Evolutionary conservation across 1,139 yeast genomes (phyloP).

Genomic region (Magnusiomyces ingens): DNA sequence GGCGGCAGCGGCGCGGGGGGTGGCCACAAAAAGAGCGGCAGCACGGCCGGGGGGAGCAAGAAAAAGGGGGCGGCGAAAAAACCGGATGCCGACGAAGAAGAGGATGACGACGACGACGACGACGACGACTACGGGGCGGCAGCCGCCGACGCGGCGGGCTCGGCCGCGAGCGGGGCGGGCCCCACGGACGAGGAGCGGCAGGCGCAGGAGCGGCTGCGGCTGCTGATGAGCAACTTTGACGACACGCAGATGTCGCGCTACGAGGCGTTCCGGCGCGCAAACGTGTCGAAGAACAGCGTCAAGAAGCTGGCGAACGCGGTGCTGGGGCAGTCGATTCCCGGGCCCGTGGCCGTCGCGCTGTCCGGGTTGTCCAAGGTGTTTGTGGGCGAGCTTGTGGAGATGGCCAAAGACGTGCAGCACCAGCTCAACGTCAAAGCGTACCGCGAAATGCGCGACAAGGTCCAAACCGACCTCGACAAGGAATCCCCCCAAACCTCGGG

Average conservation of each 20-base stretch:
- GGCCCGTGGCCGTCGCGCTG: constrained; percentile 70
- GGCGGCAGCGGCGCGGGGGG: constrained; percentile 16
- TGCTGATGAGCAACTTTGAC: constrained; percentile 66
- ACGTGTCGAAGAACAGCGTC: constrained; percentile 70
- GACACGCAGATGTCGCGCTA: constrained; percentile 83
- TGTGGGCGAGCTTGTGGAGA: constrained; percentile 79
- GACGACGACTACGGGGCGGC: constrained; percentile 16
- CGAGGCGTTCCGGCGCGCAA: constrained; percentile 80
- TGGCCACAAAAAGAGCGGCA: constrained; percentile 10
- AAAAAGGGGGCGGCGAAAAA: constrained; percentile 17
- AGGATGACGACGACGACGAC: constrained; percentile 34
- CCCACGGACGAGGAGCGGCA: constrained; percentile 16
- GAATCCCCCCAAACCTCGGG: constrained; percentile 25
- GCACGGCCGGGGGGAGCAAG: constrained; percentile 18
- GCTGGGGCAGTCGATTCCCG: constrained; percentile 76
- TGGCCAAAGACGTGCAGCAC: constrained; percentile 56
- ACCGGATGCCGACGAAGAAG: constrained; percentile 30
- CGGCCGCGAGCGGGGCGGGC: constrained; percentile 13
- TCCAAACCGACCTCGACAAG: constrained; percentile 8
- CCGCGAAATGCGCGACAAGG: constrained; percentile 3
- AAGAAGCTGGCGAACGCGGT: constrained; percentile 76
- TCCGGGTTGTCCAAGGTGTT: constrained; percentile 87
- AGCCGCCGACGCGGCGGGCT: constrained; percentile 13
- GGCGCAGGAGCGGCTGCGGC: constrained; percentile 46
- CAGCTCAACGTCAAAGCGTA: constrained; percentile 23